Evolutionary conservation across 2,329 filamentous ascomycete species (phyloP), one percentile per base, ranked within the genome.

Genomic region (Neonectria neomacrospora): DNA sequence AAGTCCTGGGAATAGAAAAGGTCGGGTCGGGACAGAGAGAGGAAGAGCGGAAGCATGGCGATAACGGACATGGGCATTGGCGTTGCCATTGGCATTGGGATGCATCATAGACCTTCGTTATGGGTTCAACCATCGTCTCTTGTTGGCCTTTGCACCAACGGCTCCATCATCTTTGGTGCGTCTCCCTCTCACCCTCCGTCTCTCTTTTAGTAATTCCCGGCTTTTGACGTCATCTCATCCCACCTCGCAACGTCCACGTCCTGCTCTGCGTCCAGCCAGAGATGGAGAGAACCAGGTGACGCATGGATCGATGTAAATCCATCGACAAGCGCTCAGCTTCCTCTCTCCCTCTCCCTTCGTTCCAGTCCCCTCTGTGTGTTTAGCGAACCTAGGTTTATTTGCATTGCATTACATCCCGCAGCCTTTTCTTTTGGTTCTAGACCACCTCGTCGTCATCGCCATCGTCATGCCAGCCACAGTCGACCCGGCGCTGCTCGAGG

Each of bases 401-500:
- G n/a, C n/a, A 20, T 28, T 30, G n/a, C 47, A 9, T 50, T 30
- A 14, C 11, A 30, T 50, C 26, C 9, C 45, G 9, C 14, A 30
- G 3, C 39, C 9, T 18, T 37, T 23, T 16, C 9, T 18, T 37
- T 23, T 16, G 16, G 30, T 44, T 22, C n/a, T 32, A 39, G 34
- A 9, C 28, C 26, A 44, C 5, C 16, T 56, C 39, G 41, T 20
- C 18, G 20, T 9, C 18, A 60, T 68, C 20, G 62, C 60, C 51
- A 57, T 61, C 61, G 58, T 58, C 50, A 85, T 85, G 80, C 51
- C 79, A 14, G 71, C 78, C 2, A 82, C 79, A 56, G 80, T 92
- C 42, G 91, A 94, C 74, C 75, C 86, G 1, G 88, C 88, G 26
- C 86, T 93, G 41, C 74, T 86, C 16, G 76, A 84, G 58, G 86